Percentiles rank a stretch among this genome's conserved stretches.
phyloP scores from a whole-genome alignment of 1,284 basidiomycete genomes.

The Fomitiporia mediterranea region DNA sequence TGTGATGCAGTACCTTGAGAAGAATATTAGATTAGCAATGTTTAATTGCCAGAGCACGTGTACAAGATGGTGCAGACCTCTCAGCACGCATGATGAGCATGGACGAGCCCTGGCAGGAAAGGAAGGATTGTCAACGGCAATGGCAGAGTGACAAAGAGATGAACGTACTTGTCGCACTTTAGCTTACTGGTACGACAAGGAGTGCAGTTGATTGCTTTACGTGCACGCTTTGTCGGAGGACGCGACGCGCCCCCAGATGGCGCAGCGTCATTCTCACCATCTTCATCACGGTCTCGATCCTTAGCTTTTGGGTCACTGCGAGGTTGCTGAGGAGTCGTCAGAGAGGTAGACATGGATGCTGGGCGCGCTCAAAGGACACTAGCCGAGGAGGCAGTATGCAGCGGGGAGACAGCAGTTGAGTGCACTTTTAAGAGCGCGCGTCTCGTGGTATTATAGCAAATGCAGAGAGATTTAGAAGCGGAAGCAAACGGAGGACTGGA shows the following conservation, averaged over 20 bases:
- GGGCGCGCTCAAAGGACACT: not conserved
- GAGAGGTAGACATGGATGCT: not conserved
- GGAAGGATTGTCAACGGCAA: constrained; percentile 1
- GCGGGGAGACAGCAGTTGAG: too few relatives aligned
- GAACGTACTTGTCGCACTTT: constrained; percentile 71
- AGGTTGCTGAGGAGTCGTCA: not conserved
- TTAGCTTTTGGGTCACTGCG: not conserved
- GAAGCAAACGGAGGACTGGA: not conserved
- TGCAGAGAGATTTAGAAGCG: not conserved
- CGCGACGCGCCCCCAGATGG: not conserved
- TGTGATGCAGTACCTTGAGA: constrained; percentile 60
- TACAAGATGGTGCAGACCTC: constrained; percentile 41
- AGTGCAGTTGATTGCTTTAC: constrained; percentile 82
- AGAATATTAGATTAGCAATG: not conserved
- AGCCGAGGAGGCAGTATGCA: too few relatives aligned
- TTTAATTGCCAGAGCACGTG: not conserved
- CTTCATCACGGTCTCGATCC: not conserved
- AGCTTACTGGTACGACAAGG: constrained; percentile 80
- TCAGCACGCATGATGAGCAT: constrained; percentile 75
- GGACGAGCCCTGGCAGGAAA: constrained; percentile 58
- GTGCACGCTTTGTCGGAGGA: constrained; percentile 63
- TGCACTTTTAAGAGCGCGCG: too few relatives aligned
- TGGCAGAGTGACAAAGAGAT: constrained; percentile 2
- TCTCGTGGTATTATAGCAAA: not conserved
- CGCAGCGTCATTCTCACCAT: not conserved